Conservation (phyloP, 352 stramenopile species). For the Blastocystis sp. region DNA sequence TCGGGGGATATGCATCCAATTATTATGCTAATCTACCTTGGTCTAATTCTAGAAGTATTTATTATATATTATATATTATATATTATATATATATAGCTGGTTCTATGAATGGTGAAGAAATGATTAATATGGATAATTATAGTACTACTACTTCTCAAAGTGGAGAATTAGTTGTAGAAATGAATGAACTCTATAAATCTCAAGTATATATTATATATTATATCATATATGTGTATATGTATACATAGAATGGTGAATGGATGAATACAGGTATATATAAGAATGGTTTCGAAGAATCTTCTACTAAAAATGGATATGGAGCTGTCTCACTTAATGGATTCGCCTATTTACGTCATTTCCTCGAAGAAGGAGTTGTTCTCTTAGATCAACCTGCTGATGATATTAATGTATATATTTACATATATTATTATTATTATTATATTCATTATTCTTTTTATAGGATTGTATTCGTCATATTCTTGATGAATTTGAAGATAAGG, state of each 20-base stretch:
- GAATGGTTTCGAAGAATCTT: constrained; percentile 8
- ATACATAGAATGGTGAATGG: not conserved
- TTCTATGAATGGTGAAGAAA: too few species aligned
- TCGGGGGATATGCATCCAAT: too few species aligned
- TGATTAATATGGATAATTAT: too few species aligned
- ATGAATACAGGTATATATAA: not conserved
- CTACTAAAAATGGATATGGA: not conserved
- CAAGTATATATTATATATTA: constrained; percentile 1
- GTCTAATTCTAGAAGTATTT: too few species aligned
- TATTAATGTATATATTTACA: not conserved
- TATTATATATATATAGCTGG: too few species aligned
- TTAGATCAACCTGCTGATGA: not conserved
- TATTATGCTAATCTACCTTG: too few species aligned
- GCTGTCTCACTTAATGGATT: constrained; percentile 2
- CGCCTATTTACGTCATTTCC: not conserved
- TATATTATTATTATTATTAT: not conserved
- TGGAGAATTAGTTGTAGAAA: constrained; percentile 9
- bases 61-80: too few species aligned
- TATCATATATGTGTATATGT: not conserved
- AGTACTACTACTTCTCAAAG: too few species aligned
- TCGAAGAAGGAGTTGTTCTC: constrained; percentile 1
- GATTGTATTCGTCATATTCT: not conserved
- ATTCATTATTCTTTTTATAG: not conserved
- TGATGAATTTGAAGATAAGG: too few species aligned
- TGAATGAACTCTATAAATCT: constrained; percentile 1